A percentile compares a stretch with the other conserved stretches of the same genome.
Conservation (phyloP, 208 protist species). For the Phytomonas sp. region DNA sequence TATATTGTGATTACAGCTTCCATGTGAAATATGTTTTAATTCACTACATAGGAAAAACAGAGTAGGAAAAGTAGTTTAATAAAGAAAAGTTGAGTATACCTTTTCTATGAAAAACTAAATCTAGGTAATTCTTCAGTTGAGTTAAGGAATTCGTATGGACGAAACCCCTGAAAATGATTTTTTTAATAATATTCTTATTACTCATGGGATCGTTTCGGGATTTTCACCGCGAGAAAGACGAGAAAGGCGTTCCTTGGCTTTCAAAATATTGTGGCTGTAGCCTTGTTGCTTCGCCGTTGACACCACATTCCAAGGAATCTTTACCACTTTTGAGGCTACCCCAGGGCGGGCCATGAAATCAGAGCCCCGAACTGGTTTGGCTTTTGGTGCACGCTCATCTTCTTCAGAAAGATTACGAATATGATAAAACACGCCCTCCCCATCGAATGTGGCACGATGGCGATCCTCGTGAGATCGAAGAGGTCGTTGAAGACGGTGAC, state of each 20-base stretch:
- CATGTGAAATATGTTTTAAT: background rate
- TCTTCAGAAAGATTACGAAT: constrained; percentile 44
- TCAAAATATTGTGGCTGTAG: constrained; percentile 62
- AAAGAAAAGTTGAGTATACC: background rate
- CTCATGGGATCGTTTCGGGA: constrained; percentile 72
- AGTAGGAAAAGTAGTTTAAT: background rate
- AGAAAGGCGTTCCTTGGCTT: constrained; percentile 76
- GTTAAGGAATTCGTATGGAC: background rate
- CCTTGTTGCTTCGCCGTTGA: constrained; percentile 54
- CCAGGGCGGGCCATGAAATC: constrained; percentile 25
- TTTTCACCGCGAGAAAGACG: constrained; percentile 82
- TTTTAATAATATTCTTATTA: constrained; percentile 4
- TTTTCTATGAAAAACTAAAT: background rate
- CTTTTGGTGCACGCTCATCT: constrained; percentile 46
- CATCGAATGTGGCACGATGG: constrained; percentile 77
- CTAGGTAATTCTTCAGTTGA: background rate
- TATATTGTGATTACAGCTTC: background rate
- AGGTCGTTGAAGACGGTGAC: constrained; percentile 54
- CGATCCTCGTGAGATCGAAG: constrained; percentile 68
- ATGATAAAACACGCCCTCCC: constrained; percentile 82
- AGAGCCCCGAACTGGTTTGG: constrained; percentile 50
- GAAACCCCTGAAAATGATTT: constrained; percentile 6
- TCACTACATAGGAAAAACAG: background rate
- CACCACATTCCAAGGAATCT: constrained; percentile 77
- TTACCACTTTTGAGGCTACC: constrained; percentile 47